Base-by-base conservation (phyloP, 768 basidiomycete species). In the Pisolithus microcarpus region DNA sequence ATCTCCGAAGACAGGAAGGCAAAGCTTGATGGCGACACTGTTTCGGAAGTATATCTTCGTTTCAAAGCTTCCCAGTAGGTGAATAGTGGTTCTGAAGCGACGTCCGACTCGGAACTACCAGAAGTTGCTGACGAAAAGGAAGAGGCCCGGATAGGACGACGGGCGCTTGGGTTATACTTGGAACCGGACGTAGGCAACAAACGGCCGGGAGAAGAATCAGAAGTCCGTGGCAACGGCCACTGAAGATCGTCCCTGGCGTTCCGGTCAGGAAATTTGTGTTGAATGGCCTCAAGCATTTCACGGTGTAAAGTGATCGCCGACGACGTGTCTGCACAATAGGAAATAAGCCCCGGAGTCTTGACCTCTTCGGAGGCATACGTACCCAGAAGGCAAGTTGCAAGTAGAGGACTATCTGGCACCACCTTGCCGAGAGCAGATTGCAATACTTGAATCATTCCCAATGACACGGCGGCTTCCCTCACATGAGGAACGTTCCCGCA, bases 241-340 rank as follows among this genome's bases (percentile, higher is more conserved):
- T 75, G 72, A 23, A 87, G 64, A 60, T 95, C 91, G 55, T 92
- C 85, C 15, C 56, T 56, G 7, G 63, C 52, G 3, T 64, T 61
- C 1, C 61, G 34, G 11, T 71, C 62, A 2, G 73, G 70, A 52
- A 87, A 80, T 63, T 96, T 96, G 60, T 80, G 67, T 1, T 79
- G 75, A 44, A 94, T 85, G 15, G 80, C 80, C 56, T 95, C 92
- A 15, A 93, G 65, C 73, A 97, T 80, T 62, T 98, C 95, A n/a
- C 91, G 78, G 8, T 84, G 81, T 1, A 96, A 73, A 0, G 91
- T 91, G 42, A 93, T 78, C 5, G 88, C 79, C 0, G 84, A 73
- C 2, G 84, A 83, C 13, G 77, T 71, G 64, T 95, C 94, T 95
- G 56, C 8, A 44, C 37, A 16, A 3, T 40, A 56, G n/a, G 11